These are phyloP conservation scores for Pythium folliculosum DNA, from an alignment of 352 stramenopile genomes.

Conservation along the genomic window DNA sequence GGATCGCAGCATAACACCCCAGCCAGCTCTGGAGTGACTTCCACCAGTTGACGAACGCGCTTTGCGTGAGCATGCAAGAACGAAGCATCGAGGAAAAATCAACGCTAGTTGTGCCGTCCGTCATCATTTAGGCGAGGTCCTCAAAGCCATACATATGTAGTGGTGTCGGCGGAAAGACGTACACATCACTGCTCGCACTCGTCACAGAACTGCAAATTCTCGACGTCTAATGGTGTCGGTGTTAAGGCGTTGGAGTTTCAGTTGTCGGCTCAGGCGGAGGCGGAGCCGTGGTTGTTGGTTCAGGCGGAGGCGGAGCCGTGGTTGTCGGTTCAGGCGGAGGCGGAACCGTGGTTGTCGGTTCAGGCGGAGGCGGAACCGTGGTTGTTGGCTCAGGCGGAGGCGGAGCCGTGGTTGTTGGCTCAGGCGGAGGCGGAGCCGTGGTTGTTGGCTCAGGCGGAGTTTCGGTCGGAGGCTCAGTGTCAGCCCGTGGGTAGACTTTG, in stretches of 20 bases:
- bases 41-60: slow-evolving; percentile 34
- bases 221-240: not conserved
- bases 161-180: too few relatives aligned
- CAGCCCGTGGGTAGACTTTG: slow-evolving; percentile 4
- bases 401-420: too few relatives aligned
- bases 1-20: slow-evolving; percentile 26
- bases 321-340: too few relatives aligned
- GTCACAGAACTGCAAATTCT: not conserved
- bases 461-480: not conserved
- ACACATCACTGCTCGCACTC: too few relatives aligned
- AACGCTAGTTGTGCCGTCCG: not conserved
- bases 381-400: too few relatives aligned
- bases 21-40: slow-evolving; percentile 31
- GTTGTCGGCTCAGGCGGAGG: too few relatives aligned
- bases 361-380: too few relatives aligned
- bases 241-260: not conserved
- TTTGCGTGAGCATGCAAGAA: not conserved
- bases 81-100: slow-evolving; percentile 5
- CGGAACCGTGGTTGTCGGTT: too few relatives aligned
- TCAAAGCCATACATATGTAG: slow-evolving; percentile 1
- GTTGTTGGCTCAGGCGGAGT: too few relatives aligned
- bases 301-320: too few relatives aligned
- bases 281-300: too few relatives aligned
- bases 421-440: too few relatives aligned
- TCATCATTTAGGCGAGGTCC: not conserved